phyloP scores from a whole-genome alignment of 2,329 filamentous ascomycete species.

The Aspergillaceae sp. region DNA sequence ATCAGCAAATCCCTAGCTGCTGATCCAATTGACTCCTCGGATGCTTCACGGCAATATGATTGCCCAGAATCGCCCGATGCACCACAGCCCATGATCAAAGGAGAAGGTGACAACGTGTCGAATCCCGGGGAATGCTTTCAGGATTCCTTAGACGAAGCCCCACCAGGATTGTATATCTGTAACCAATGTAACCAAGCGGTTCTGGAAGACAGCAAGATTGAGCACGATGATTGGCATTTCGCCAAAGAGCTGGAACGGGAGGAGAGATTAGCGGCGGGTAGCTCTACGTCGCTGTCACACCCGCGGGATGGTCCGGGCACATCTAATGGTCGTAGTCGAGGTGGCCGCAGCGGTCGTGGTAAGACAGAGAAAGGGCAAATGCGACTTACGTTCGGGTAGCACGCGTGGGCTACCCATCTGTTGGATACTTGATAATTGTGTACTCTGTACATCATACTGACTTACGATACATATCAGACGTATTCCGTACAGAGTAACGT shows the following conservation, averaged over 20 bases:
- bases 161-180: constrained; percentile 43
- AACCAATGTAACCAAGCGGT: constrained; percentile 57
- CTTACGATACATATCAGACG: too few species aligned
- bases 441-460: too few species aligned
- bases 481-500: neutral
- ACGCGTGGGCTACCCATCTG: neutral
- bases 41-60: neutral
- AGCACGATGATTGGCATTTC: constrained; percentile 91
- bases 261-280: constrained; percentile 38
- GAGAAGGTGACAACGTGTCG: neutral
- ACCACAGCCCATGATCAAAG: neutral
- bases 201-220: constrained; percentile 51
- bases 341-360: constrained; percentile 16
- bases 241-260: constrained; percentile 73
- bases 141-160: neutral
- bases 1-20: constrained; percentile 34
- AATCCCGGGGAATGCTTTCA: neutral
- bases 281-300: constrained; percentile 8
- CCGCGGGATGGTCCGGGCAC: constrained; percentile 8
- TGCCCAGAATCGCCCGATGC: neutral
- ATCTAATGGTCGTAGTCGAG: constrained; percentile 12
- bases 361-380: constrained; percentile 31
- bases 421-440: too few species aligned
- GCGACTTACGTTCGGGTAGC: constrained; percentile 26
- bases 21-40: neutral